phyloP scores from a whole-genome alignment of 805 yeast genomes.

The Candida cerambycidarum region DNA sequence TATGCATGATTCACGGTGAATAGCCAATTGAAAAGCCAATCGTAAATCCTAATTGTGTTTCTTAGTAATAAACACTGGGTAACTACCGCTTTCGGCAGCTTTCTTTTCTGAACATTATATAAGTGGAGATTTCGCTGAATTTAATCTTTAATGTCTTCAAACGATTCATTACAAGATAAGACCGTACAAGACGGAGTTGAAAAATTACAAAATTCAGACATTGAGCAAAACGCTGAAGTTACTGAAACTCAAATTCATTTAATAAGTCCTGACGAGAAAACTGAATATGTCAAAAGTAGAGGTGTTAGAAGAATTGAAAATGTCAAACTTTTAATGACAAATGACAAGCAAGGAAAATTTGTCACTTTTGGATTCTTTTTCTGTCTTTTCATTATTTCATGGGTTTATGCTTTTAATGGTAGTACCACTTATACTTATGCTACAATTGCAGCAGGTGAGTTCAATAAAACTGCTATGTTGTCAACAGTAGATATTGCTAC shows the following conservation, averaged over 20 bases:
- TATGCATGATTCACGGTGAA: too few relatives aligned
- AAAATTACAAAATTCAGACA: too few relatives aligned
- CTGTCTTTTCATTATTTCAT: conserved; percentile 22
- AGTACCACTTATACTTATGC: conserved; percentile 30
- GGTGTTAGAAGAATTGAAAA: conserved; percentile 26
- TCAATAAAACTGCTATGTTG: conserved; percentile 21
- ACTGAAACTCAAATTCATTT: conserved; percentile 3
- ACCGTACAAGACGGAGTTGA: too few relatives aligned
- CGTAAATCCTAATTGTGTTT: too few relatives aligned
- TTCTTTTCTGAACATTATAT: too few relatives aligned
- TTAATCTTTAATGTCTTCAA: too few relatives aligned
- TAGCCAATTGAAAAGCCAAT: too few relatives aligned
- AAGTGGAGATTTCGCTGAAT: too few relatives aligned
- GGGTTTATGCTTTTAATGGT: conserved; percentile 29
- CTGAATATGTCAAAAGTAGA: conserved; percentile 8
- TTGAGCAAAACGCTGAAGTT: too few relatives aligned
- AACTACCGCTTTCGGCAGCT: too few relatives aligned
- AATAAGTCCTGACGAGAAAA: conserved; percentile 6
- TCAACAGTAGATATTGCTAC: conserved; percentile 24
- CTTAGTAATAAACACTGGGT: too few relatives aligned
- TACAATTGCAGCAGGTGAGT: conserved; percentile 31
- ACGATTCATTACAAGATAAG: too few relatives aligned
- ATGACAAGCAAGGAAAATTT: conserved; percentile 14
- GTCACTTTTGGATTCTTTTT: conserved; percentile 12
- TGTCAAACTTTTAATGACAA: conserved; percentile 12